These are phyloP conservation scores for Fragaria nilgerrensis DNA, from an alignment of 306 rosid genomes.

Conservation along the genomic window DNA sequence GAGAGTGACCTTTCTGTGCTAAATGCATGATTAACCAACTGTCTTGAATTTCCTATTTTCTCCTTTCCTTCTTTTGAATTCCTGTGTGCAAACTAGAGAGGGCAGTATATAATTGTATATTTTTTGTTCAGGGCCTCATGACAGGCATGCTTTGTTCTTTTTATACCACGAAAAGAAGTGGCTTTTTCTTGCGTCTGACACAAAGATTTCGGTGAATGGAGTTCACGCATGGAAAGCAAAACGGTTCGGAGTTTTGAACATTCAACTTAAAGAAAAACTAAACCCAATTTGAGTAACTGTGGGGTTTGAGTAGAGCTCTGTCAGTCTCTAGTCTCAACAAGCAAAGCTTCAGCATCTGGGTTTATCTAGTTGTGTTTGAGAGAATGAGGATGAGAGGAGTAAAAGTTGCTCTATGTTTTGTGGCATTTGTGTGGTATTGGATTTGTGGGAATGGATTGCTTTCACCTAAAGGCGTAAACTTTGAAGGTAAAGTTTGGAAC, in stretches of 20 bases:
- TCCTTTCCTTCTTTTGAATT: constrained; percentile 27
- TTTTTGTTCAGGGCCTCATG: constrained; percentile 44
- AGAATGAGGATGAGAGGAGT: constrained; percentile 46
- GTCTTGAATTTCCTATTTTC: constrained; percentile 43
- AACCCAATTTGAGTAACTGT: constrained; percentile 30
- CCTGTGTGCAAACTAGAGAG: constrained; percentile 21
- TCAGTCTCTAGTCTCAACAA: constrained; percentile 22
- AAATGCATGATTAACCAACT: constrained; percentile 44
- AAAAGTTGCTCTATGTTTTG: constrained; percentile 48
- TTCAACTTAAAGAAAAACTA: constrained; percentile 30
- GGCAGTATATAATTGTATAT: constrained; percentile 29
- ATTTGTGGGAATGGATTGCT: constrained; percentile 61
- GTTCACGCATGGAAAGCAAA: constrained; percentile 59
- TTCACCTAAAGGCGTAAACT: constrained; percentile 96
- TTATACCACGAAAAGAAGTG: constrained; percentile 41
- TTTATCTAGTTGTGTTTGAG: constrained; percentile 23
- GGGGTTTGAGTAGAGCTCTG: constrained; percentile 22
- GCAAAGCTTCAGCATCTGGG: constrained; percentile 25
- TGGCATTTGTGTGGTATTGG: constrained; percentile 49
- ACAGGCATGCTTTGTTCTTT: constrained; percentile 78
- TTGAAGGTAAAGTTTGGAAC: constrained; percentile 61
- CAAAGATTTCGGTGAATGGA: constrained; percentile 55
- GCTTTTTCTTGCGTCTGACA: constrained; percentile 51
- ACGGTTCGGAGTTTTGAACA: constrained; percentile 43
- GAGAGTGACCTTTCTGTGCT: constrained; percentile 24